These are phyloP conservation scores for Xylariomycetidae sp. DNA, from an alignment of 2,329 filamentous ascomycete species.

Conservation along the genomic window DNA sequence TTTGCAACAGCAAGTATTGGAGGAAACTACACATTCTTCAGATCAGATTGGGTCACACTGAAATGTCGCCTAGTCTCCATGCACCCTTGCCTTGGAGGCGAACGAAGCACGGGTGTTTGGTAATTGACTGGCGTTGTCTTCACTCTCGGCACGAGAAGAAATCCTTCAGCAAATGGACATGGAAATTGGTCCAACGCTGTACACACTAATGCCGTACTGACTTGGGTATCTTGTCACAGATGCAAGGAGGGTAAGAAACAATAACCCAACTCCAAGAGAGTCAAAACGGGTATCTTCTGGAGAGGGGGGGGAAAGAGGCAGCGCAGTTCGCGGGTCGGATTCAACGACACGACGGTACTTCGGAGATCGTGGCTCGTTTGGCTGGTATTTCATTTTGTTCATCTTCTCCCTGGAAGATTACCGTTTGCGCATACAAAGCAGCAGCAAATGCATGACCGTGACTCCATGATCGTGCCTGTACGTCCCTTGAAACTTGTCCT, in stretches of 20 bases:
- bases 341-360: no score
- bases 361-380: slow-evolving; percentile 25
- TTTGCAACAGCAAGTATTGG: neutral
- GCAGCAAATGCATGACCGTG: slow-evolving; percentile 29
- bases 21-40: neutral
- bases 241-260: no score
- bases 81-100: slow-evolving; percentile 41
- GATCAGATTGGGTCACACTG: neutral
- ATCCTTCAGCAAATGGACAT: slow-evolving; percentile 43
- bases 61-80: slow-evolving; percentile 59
- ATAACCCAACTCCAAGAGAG: no score
- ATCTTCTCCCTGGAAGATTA: slow-evolving; percentile 26
- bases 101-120: slow-evolving; percentile 56
- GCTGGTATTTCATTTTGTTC: slow-evolving; percentile 24
- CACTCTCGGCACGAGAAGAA: slow-evolving; percentile 47
- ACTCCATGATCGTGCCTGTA: slow-evolving; percentile 30
- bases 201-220: slow-evolving; percentile 45
- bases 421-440: slow-evolving; percentile 20
- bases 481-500: slow-evolving; percentile 26
- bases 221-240: slow-evolving; percentile 8
- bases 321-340: no score
- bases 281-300: no score
- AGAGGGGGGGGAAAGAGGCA: no score
- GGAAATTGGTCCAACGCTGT: slow-evolving; percentile 38
- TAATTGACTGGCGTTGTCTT: slow-evolving; percentile 49